phyloP scores from a whole-genome alignment of 108 stramenopile species.

The Licmophora abbreviata region DNA sequence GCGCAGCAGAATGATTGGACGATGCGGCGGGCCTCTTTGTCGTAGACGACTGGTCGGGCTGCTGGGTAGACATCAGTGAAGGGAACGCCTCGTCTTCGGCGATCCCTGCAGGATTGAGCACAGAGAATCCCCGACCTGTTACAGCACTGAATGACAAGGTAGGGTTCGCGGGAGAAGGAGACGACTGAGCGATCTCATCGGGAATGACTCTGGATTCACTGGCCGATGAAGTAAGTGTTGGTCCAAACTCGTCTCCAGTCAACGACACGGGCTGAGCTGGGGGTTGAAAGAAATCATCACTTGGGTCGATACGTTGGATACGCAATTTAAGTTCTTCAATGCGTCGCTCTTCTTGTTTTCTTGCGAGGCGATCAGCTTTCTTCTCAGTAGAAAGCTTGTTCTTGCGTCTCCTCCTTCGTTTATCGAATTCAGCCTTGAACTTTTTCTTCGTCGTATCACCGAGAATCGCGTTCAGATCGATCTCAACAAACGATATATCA shows the following conservation, averaged over 20 bases:
- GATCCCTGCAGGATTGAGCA: neutral
- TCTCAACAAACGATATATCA: conserved; percentile 57
- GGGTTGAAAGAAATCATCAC: conserved; percentile 56
- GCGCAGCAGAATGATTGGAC: neutral
- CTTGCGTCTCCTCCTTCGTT: conserved; percentile 47
- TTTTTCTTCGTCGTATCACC: conserved; percentile 37
- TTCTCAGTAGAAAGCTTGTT: conserved; percentile 40
- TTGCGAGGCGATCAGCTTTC: conserved; percentile 31
- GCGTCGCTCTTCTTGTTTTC: conserved; percentile 28
- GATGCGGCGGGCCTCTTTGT: neutral
- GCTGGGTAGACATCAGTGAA: neutral
- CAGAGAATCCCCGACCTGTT: neutral
- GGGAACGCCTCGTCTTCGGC: conserved; percentile 6
- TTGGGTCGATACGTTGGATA: conserved; percentile 46
- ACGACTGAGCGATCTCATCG: neutral
- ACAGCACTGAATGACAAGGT: conserved; percentile 3
- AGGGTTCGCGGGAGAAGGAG: neutral
- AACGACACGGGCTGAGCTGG: conserved; percentile 4
- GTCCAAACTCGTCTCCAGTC: conserved; percentile 6
- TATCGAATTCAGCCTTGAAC: conserved; percentile 54
- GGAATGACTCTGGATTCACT: neutral
- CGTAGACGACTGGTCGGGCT: neutral
- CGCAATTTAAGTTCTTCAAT: conserved; percentile 34
- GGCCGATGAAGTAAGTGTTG: conserved; percentile 4
- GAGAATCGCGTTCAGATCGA: conserved; percentile 49